Base-by-base conservation (phyloP, 23 red algal genomes). In the Gracilaria caudata region DNA sequence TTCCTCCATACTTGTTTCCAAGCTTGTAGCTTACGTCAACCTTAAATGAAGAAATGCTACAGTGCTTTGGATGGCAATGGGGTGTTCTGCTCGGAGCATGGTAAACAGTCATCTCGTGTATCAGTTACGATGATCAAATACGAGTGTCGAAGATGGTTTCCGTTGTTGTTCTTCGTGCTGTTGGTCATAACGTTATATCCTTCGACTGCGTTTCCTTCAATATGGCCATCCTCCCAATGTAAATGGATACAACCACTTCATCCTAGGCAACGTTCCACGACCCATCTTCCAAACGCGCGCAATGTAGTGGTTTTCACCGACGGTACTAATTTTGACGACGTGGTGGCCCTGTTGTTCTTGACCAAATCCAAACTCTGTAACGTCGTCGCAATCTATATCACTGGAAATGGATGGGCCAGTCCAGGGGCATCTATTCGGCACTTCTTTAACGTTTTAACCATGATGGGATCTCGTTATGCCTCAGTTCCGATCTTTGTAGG, bases 241-340 rank as follows among this genome's bases (percentile, higher is more conserved):
- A 16, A 33, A 66, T 66, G 61, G 61, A 33, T 36, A 33, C 61
- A 33, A 36, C 61, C 61, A 36, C 61, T 66, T 2, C 26, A 37
- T 17, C 28, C 26, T 33, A 30, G 7, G 61, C 25, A 66, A 13
- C 61, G 61, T 17, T 10, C 61, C 10, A 37, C 12, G 17, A 66
- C 32, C 29, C 61, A 30, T 35, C 61, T 66, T 66, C 39, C 38
- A n/a, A 33, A 77, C 34, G 73, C 73, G 14, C 43, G 49, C 7
- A 77, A 51, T 34, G 28, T 77, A 49, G 73, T 77, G n/a, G 43
- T 77, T 4, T 77, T 77, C 17, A 53, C 73, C 16, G 73, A 77
- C 40, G 73, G 73, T 4, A 47, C 73, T 30, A 51, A 77, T 55
- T 77, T 76, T 55, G 73, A 77, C 19, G 73, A 77, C 35, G 73